Base-by-base conservation (phyloP, 2,329 filamentous ascomycete genomes). In the Trichoderma hamatum region DNA sequence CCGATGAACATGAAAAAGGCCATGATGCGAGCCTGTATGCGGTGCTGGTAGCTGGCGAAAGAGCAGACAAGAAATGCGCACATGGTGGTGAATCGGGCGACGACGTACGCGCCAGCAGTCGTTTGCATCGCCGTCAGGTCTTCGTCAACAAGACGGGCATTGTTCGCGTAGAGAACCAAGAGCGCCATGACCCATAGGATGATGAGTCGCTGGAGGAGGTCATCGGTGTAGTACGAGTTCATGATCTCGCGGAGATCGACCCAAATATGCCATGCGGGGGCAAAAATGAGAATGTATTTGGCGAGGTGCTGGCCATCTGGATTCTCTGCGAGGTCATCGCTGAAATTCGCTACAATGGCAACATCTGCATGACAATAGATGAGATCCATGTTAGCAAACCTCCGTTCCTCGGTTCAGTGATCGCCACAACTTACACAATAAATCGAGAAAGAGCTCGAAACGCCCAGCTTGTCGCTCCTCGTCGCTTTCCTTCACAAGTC, bases 151-250 rank as follows among this genome's bases (percentile, higher is more conserved):
- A 77, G 72, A 3, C 78, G 78, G 6, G 83, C 82, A 64, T 84
- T 84, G 74, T 85, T 85, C 52, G 78, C 78, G 71, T 84, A 84
- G 19, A 85, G 77, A 4, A 85, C 80, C 19, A 85, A 75, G 5
- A 83, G 73, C 3, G 82, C 81, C 83, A 85, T 85, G 67, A 85
- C 78, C 82, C 83, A 84, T n/a, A 84, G 78, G 65, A 84, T 82
- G 30, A 83, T 73, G 34, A 83, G 72, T 9, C 83, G 81, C 72
- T 85, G 83, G 1, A 79, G 70, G 24, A 85, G 72, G 71, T 85
- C 84, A 70, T 85, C 83, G 64, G 82, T 84, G 74, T 85, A 84
- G 75, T 83, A 85, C 9, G 81, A 83, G 74, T 85, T 85, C 82
- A 85, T 84, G 68, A 84, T 76, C 74, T 84, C 83, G 70, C 82